Evolutionary conservation across 805 yeast genomes (phyloP).

Genomic region (Kodamaea fukazawae): DNA sequence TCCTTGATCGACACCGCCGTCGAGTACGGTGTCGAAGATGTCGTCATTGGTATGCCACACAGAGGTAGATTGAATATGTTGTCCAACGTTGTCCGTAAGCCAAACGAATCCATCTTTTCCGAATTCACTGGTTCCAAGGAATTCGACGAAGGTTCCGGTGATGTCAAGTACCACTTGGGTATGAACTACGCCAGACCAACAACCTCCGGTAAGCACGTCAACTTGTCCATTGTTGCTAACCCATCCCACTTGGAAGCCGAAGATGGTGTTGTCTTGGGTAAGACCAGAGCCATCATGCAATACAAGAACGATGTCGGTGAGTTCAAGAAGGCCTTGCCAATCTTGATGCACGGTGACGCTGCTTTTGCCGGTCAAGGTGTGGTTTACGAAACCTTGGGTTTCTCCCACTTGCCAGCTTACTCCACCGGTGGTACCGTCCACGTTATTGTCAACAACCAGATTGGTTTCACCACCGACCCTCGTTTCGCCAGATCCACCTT

Average conservation of each 20-base stretch:
- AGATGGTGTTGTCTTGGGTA: constrained; percentile 97
- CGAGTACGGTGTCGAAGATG: constrained; percentile 89
- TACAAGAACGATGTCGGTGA: constrained; percentile 83
- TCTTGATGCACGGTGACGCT: constrained; percentile 97
- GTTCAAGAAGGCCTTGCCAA: constrained; percentile 84
- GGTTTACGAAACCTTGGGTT: constrained; percentile 97
- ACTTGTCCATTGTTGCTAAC: constrained; percentile 93
- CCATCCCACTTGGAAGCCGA: constrained; percentile 99
- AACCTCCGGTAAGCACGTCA: constrained; percentile 94
- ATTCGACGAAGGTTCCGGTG: constrained; percentile 97
- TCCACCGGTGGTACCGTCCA: constrained; percentile 98
- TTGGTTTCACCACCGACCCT: constrained; percentile 99
- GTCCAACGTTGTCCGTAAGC: constrained; percentile 97
- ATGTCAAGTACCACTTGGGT: constrained; percentile 98
- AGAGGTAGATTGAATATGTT: constrained; percentile 98
- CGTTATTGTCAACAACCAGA: constrained; percentile 94
- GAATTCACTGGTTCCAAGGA: constrained; percentile 92
- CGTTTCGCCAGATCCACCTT: constrained; percentile 96
- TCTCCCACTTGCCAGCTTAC: constrained; percentile 87
- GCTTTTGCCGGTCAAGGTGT: constrained; percentile 99
- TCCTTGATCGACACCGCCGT: constrained; percentile 92
- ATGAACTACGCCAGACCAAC: constrained; percentile 99
- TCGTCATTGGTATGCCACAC: constrained; percentile 99
- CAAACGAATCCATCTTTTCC: constrained; percentile 94
- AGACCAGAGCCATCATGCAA: constrained; percentile 94